Evolutionary conservation across 2,329 filamentous ascomycete species (phyloP).

Genomic region (Nemania sp.): DNA sequence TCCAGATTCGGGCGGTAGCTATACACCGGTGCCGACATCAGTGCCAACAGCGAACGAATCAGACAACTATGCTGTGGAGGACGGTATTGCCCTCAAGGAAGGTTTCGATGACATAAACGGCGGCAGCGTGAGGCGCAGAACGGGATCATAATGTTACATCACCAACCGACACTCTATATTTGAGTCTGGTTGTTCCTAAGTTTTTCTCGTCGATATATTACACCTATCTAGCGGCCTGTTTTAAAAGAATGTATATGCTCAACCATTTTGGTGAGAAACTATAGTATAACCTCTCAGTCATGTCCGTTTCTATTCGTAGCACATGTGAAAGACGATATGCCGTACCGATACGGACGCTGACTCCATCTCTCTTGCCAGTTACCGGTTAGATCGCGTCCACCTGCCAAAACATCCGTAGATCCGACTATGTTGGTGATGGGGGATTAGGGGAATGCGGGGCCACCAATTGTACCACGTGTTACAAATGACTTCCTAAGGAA

Average conservation of each 20-base stretch:
- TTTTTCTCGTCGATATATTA: slow-evolving; percentile 5
- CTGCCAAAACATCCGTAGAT: slow-evolving; percentile 2
- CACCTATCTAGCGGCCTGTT: slow-evolving; percentile 4
- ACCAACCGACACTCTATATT: background rate
- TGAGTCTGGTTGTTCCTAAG: background rate
- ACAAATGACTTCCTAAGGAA: too few species aligned
- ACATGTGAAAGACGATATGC: background rate
- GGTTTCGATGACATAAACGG: slow-evolving; percentile 5
- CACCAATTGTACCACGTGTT: too few species aligned
- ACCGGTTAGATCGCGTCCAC: slow-evolving; percentile 5
- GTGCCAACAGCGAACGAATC: slow-evolving; percentile 10
- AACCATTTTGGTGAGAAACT: slow-evolving; percentile 7
- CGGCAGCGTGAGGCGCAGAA: slow-evolving; percentile 3
- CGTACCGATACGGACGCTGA: too few species aligned
- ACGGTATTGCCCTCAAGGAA: slow-evolving; percentile 21
- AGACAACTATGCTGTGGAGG: slow-evolving; percentile 11
- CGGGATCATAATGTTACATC: slow-evolving; percentile 9
- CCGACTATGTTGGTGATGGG: background rate
- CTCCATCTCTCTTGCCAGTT: too few species aligned
- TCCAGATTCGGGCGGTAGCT: slow-evolving; percentile 13
- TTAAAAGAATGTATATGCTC: slow-evolving; percentile 2
- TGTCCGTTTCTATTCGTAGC: slow-evolving; percentile 4
- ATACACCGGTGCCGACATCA: slow-evolving; percentile 18
- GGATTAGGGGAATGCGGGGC: background rate
- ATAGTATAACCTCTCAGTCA: slow-evolving; percentile 1